Evolutionary conservation across 106 monocot species (phyloP), one percentile per base, ranked within the genome.

Genomic region (Dendrobium nobile): DNA sequence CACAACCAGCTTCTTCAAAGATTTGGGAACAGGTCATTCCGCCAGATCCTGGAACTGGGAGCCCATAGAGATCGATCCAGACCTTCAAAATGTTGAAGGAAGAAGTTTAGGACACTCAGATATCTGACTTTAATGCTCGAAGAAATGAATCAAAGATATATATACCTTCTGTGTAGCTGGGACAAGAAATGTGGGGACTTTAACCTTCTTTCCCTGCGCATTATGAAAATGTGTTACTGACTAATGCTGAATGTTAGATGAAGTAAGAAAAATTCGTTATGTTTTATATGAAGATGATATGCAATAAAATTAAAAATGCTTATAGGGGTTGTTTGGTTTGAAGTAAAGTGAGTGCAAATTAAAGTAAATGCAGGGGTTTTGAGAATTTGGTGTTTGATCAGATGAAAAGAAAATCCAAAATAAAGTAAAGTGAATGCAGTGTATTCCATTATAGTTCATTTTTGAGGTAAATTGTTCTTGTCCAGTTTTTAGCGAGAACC

Each of bases 1-100:
- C 95, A 77, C 95, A 95, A 54, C 92, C 95, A 80, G 90, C 95
- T 67, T 90, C 90, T 77, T 95, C 90, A 77, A 95, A 95, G 77
- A 95, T 95, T 73, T 95, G 90, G 79, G 95, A 92, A 54, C 95
- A 95, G 20, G 95, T 95, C 80, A 91, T 95, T 42, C 90, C 95
- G 80, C 90, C 90, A 26, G 90, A 81, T 78, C 90, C 95, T 75
- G 95, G 95, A 75, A 95, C 90, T 15, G 87, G 90, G 31, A 95
- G 85, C 51, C 87, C 51, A 82, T 95, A 92, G 79, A 95, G 9
- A 80, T 95, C 95, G 84, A 95, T 86, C 92, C 95, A 95, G 1
- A 95, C 95, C 92, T 95, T 54, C 75, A 88, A 47, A 47, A 68
- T 56, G 67, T 27, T 43, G 1, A 10, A 67, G 27, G 5, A 43